phyloP scores from a whole-genome alignment of 495 filamentous ascomycete species.

The Neurospora sp. region DNA sequence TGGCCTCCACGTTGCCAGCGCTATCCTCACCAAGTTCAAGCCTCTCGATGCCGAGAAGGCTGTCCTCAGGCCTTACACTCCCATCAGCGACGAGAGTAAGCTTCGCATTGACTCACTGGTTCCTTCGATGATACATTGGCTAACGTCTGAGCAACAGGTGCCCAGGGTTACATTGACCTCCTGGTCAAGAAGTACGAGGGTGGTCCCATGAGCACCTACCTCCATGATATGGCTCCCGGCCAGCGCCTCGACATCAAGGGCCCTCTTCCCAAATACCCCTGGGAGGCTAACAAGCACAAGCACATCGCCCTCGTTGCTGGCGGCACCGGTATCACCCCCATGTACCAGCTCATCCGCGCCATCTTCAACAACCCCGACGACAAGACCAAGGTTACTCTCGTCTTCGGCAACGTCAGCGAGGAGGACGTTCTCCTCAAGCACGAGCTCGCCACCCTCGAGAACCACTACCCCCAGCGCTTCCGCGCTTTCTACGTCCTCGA shows the following conservation, averaged over 20 bases:
- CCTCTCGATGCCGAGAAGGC: slow-evolving; percentile 68
- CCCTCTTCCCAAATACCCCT: slow-evolving; percentile 87
- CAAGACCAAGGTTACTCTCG: slow-evolving; percentile 89
- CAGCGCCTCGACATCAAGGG: slow-evolving; percentile 86
- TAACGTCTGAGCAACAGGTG: slow-evolving; percentile 28
- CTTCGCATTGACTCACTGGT: background rate
- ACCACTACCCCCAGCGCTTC: slow-evolving; percentile 88
- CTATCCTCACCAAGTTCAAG: slow-evolving; percentile 81
- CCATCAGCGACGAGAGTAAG: slow-evolving; percentile 74
- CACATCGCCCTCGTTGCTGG: slow-evolving; percentile 90
- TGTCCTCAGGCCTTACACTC: slow-evolving; percentile 85
- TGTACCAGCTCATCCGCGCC: slow-evolving; percentile 72
- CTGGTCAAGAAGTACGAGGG: slow-evolving; percentile 82
- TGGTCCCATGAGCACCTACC: slow-evolving; percentile 82
- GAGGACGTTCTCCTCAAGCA: slow-evolving; percentile 82
- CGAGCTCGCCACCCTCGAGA: slow-evolving; percentile 74
- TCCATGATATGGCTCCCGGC: slow-evolving; percentile 72
- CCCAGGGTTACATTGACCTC: slow-evolving; percentile 73
- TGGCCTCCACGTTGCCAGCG: slow-evolving; percentile 71
- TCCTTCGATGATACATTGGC: background rate
- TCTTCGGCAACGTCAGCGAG: slow-evolving; percentile 80
- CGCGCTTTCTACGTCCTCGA: slow-evolving; percentile 83
- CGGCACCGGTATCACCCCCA: slow-evolving; percentile 89
- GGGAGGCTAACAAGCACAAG: slow-evolving; percentile 85
- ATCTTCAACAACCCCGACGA: slow-evolving; percentile 96